Evolutionary conservation across 1,139 yeast species (phyloP).

Genomic region (Saccharomyces hybrid): DNA sequence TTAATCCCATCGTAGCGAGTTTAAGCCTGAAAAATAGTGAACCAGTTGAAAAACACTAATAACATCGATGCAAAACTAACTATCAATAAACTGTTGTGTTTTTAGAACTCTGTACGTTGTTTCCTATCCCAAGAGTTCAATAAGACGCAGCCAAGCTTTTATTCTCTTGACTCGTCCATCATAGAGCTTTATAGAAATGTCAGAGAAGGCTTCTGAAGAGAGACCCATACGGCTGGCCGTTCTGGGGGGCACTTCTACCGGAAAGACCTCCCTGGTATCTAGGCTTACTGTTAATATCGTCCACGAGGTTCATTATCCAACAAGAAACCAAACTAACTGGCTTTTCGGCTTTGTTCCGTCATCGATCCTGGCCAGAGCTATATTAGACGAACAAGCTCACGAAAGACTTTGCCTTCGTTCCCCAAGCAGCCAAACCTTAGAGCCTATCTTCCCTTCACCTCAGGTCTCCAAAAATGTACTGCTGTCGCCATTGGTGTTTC

Average conservation of each 20-base stretch:
- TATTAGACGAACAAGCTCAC: conserved; percentile 42
- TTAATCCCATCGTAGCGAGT: background rate
- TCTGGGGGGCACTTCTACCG: conserved; percentile 32
- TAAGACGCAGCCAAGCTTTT: too few species aligned
- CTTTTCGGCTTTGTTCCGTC: conserved; percentile 46
- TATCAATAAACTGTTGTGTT: background rate
- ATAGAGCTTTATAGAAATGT: background rate
- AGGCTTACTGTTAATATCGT: conserved; percentile 44
- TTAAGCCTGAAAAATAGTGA: background rate
- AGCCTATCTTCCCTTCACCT: conserved; percentile 29
- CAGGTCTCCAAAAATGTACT: conserved; percentile 23
- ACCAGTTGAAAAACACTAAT: background rate
- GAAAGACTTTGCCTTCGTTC: conserved; percentile 27
- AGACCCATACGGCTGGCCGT: conserved; percentile 31
- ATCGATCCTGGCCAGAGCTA: conserved; percentile 34
- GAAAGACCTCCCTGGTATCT: conserved; percentile 40
- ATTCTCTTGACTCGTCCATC: too few species aligned
- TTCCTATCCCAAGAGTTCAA: background rate
- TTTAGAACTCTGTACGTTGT: background rate
- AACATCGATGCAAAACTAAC: background rate
- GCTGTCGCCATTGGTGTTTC: conserved; percentile 33
- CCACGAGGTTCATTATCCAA: conserved; percentile 49
- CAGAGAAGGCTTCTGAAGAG: conserved; percentile 13
- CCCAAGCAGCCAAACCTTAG: conserved; percentile 26
- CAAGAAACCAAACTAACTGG: conserved; percentile 47